Conservation (phyloP, 148 eudicot species). For the Rhododendron molle region DNA sequence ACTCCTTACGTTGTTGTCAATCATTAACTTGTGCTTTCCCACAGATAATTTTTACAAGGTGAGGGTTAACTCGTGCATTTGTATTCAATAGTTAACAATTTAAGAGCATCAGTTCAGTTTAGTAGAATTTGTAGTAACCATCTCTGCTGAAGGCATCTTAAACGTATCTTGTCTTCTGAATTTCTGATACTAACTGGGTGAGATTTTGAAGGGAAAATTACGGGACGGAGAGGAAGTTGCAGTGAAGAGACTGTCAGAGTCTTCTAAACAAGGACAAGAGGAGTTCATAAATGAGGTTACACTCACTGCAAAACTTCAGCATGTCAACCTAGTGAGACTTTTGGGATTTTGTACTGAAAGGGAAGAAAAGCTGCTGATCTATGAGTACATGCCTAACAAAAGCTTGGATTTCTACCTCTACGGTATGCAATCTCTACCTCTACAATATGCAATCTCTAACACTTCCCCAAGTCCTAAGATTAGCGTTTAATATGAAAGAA, state of each 20-base stretch:
- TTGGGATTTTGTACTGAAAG: slow-evolving; percentile 33
- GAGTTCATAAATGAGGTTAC: slow-evolving; percentile 16
- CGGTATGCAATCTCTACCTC: no score
- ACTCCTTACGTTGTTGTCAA: background rate
- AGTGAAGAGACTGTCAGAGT: background rate
- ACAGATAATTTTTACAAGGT: background rate
- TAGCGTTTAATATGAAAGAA: background rate
- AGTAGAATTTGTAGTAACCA: background rate
- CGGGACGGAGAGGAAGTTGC: slow-evolving; percentile 31
- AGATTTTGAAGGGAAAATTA: slow-evolving; percentile 26
- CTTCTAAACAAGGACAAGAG: slow-evolving; percentile 32
- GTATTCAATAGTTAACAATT: background rate
- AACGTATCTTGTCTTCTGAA: background rate
- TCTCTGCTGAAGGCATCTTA: background rate
- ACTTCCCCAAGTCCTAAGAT: background rate
- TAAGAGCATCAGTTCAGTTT: background rate
- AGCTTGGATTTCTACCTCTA: slow-evolving; percentile 33
- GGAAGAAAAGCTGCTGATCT: slow-evolving; percentile 27
- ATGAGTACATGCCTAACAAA: background rate
- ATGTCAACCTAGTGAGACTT: slow-evolving; percentile 34
- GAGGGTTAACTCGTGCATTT: background rate
- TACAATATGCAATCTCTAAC: background rate
- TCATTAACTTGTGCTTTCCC: background rate
- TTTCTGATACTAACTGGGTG: background rate
- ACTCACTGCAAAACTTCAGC: slow-evolving; percentile 13